Base-by-base conservation (phyloP, 345 rosid genomes). In the Trapa bicornis region DNA sequence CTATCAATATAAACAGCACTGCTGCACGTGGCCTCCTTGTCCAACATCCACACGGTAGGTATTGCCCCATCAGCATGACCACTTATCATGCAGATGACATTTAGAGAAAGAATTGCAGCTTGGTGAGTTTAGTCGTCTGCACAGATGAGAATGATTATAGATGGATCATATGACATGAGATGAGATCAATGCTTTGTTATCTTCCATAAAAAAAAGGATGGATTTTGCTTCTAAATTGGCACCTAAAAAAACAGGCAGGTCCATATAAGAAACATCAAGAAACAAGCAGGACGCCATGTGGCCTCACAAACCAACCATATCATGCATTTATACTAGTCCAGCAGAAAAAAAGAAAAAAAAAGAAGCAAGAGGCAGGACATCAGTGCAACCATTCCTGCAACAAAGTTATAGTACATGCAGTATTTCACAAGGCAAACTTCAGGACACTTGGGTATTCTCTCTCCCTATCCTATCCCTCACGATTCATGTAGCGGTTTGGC, bases 1-100 rank as follows among this genome's bases (percentile, higher is more conserved):
- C 88, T 57, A 84, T 91, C 61, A 82, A 83, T 67, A 85, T 80
- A 70, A 87, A 71, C 67, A 79, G 73, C 54, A 88, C 97, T 12
- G 95, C 84, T 8, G 84, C 91, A 48, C 92, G 87, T 77, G 96
- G 96, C 47, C 87, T 79, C 56, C 75, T 78, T 71, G 87, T 86
- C 78, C 78, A 72, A 14, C 64, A 52, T 17, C 76, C 77, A 65
- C 56, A 65, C 2, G 17, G 1, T 35, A 37, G 29, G 11, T 50
- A 35, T 17, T 53, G 56, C 16, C 4, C 4, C 57, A 16, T 6
- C 16, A 22, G 4, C 22, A 16, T 2, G 5, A 3, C 16, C 22
- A 16, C 29, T 3, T 8, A 52, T 8, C 16, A 2, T 52, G n/a
- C 45, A 42, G 6, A 16, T 16, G n/a, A 8, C 29, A 22, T 22